Evolutionary conservation across 371 early-diverging fungal genomes (phyloP).

Genomic region (Apophysomyces trapeziformis): DNA sequence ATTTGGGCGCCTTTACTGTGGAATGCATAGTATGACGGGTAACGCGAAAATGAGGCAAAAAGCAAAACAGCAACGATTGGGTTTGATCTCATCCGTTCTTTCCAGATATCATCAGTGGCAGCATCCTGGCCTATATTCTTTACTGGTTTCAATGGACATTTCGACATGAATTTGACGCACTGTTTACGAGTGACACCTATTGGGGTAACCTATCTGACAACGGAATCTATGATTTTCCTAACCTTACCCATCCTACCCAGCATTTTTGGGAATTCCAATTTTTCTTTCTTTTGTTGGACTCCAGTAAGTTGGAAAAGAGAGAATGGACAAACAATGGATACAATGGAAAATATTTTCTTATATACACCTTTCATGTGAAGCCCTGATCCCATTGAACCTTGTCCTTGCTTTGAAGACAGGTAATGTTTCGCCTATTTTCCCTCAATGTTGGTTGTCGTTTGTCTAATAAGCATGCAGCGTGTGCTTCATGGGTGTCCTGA

Average conservation of each 20-base stretch:
- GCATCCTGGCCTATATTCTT: slow-evolving; percentile 59
- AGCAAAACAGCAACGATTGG: too few species aligned
- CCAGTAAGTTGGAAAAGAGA: slow-evolving; percentile 45
- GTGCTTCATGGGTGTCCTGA: slow-evolving; percentile 72
- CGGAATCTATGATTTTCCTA: background rate
- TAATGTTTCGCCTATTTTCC: slow-evolving; percentile 7
- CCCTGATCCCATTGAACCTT: slow-evolving; percentile 77
- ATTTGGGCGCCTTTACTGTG: slow-evolving; percentile 73
- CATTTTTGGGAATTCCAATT: slow-evolving; percentile 42
- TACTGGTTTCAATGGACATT: slow-evolving; percentile 66
- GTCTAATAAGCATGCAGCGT: slow-evolving; percentile 38
- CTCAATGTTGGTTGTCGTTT: background rate
- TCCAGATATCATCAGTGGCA: slow-evolving; percentile 72
- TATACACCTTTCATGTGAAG: slow-evolving; percentile 15
- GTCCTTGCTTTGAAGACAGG: slow-evolving; percentile 84
- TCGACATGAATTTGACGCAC: slow-evolving; percentile 51
- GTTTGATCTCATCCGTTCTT: too few species aligned
- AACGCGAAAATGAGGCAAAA: background rate
- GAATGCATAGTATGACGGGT: slow-evolving; percentile 78
- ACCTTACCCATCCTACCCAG: slow-evolving; percentile 13
- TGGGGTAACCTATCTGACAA: slow-evolving; percentile 45
- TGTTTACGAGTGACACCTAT: slow-evolving; percentile 55
- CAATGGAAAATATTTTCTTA: background rate
- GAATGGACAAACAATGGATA: background rate
- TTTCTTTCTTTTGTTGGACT: slow-evolving; percentile 55